phyloP scores from a whole-genome alignment of 1,284 basidiomycete species.

The Rhodotorula sp. region DNA sequence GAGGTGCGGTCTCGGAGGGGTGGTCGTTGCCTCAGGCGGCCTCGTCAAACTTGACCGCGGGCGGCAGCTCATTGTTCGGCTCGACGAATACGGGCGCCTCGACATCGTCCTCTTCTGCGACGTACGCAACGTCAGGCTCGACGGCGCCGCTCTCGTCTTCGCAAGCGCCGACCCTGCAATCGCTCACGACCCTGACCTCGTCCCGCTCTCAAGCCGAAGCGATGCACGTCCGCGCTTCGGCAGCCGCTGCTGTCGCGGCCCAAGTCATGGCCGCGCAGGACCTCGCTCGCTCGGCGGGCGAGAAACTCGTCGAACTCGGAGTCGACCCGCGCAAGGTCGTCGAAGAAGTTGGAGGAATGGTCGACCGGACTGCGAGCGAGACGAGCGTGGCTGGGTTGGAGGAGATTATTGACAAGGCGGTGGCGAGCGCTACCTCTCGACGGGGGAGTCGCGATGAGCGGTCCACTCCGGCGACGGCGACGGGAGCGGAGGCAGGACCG shows the following conservation, averaged over 20 bases:
- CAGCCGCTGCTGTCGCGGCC: constrained; percentile 40
- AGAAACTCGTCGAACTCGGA: constrained; percentile 25
- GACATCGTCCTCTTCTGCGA: not conserved
- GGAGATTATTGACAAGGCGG: not conserved
- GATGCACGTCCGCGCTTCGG: constrained; percentile 40
- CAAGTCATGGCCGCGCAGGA: constrained; percentile 42
- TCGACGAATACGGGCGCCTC: not conserved
- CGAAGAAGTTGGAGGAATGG: constrained; percentile 21
- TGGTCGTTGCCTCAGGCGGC: not conserved
- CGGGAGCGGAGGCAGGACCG: too few relatives aligned
- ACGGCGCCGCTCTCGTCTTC: constrained; percentile 6
- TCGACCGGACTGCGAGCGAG: constrained; percentile 8
- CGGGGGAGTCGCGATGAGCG: not conserved
- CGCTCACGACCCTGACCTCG: constrained; percentile 18
- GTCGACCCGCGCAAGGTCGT: constrained; percentile 27
- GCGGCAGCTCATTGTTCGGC: not conserved
- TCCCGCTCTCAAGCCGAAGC: constrained; percentile 27
- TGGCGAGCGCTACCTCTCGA: not conserved
- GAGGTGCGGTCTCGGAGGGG: not conserved
- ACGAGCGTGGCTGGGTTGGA: not conserved
- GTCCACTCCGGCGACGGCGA: not conserved
- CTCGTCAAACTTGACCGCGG: not conserved
- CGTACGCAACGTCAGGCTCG: not conserved
- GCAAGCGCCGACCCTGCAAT: constrained; percentile 23
- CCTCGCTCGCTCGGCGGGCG: constrained; percentile 29